Evolutionary conservation across 495 filamentous ascomycete species (phyloP).

Genomic region (Penicillium lividum): DNA sequence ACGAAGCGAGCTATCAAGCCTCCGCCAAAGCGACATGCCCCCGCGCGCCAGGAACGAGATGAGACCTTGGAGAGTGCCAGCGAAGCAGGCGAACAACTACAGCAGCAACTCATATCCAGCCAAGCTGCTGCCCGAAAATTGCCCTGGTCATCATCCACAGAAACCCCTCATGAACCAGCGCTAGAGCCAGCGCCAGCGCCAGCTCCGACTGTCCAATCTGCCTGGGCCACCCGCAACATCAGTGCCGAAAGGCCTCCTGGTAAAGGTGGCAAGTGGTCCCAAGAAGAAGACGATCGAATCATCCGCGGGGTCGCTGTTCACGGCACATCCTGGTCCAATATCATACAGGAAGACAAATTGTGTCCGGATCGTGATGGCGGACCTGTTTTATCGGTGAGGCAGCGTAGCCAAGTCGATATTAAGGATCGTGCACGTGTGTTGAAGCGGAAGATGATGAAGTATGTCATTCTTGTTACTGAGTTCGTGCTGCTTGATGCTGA

Average conservation of each 20-base stretch:
- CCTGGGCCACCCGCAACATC: conserved; percentile 1
- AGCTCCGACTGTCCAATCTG: neutral
- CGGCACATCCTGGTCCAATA: conserved; percentile 28
- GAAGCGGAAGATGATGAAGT: neutral
- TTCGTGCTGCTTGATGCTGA: neutral
- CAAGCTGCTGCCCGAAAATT: neutral
- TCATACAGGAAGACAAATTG: conserved; percentile 29
- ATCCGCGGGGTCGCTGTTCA: conserved; percentile 25
- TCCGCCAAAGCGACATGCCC: neutral
- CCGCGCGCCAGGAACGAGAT: neutral
- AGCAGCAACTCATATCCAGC: neutral
- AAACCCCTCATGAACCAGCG: neutral
- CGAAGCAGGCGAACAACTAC: neutral
- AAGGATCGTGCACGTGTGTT: conserved; percentile 72
- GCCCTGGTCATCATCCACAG: neutral
- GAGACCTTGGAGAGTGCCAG: neutral
- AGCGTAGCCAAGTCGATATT: conserved; percentile 73
- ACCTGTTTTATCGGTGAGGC: conserved; percentile 38
- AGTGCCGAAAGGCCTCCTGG: neutral
- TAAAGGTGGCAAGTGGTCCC: conserved; percentile 12
- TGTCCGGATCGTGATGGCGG: conserved; percentile 26
- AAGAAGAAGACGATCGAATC: conserved; percentile 35
- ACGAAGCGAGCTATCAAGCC: neutral
- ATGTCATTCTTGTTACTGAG: neutral
- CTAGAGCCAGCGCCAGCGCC: too few relatives aligned